These are phyloP conservation scores for Phialophora verrucosa DNA, from an alignment of 2,329 filamentous ascomycete genomes.

Conservation along the genomic window DNA sequence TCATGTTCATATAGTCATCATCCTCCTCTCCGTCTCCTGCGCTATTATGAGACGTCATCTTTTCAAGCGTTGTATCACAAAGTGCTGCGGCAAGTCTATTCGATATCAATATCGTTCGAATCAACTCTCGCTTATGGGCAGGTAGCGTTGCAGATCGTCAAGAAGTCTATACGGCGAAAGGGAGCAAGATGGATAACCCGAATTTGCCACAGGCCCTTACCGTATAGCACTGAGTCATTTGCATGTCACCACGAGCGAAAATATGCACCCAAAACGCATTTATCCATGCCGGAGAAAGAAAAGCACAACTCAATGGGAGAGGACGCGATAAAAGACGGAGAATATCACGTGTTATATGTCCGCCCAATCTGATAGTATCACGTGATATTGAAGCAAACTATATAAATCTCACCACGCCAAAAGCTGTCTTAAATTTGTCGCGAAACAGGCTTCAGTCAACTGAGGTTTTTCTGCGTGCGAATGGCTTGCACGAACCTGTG, in stretches of 20 bases:
- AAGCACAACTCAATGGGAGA: not conserved
- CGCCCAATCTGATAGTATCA: slow-evolving; percentile 4
- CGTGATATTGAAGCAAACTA: not conserved
- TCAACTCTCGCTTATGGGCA: not conserved
- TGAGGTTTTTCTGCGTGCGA: slow-evolving; percentile 15
- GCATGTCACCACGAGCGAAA: not conserved
- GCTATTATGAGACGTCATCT: slow-evolving; percentile 18
- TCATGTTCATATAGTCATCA: slow-evolving; percentile 98
- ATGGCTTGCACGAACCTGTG: slow-evolving; percentile 38
- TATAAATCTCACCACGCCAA: slow-evolving; percentile 19
- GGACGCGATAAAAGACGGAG: not conserved
- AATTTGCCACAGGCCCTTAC: not conserved
- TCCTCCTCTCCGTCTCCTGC: slow-evolving; percentile 58
- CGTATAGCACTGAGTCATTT: not conserved
- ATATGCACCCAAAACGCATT: not conserved
- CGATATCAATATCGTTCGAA: slow-evolving; percentile 12
- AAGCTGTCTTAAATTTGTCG: slow-evolving; percentile 32
- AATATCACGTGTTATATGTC: not conserved
- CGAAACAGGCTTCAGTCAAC: slow-evolving; percentile 23
- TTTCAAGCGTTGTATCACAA: not conserved
- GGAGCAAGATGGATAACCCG: not conserved
- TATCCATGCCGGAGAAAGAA: not conserved
- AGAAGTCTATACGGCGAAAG: not conserved
- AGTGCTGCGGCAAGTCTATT: not conserved
- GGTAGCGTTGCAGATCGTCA: not conserved